Conservation (phyloP, 2,329 filamentous ascomycete species). For the Nannizzia gypsea region DNA sequence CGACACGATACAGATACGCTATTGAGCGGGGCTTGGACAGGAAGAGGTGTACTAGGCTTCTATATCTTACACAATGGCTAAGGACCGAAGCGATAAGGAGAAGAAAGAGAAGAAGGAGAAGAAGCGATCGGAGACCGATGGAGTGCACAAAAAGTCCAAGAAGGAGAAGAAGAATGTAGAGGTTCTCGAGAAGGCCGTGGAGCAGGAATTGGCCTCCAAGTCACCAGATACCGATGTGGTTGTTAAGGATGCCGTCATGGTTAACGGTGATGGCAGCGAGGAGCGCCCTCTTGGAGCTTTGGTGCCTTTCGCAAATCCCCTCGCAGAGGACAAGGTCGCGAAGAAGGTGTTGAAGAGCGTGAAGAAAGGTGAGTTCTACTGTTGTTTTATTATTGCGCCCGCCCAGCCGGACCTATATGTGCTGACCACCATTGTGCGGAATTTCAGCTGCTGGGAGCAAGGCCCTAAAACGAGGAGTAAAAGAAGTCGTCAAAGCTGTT, state of each 20-base stretch:
- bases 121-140: slow-evolving; percentile 34
- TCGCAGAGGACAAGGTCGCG: slow-evolving; percentile 40
- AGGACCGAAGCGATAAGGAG: slow-evolving; percentile 32
- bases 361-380: slow-evolving; percentile 36
- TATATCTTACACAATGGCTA: slow-evolving; percentile 29
- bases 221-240: slow-evolving; percentile 23
- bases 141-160: slow-evolving; percentile 38
- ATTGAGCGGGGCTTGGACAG: background rate
- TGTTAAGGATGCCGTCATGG: slow-evolving; percentile 17
- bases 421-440: slow-evolving; percentile 15
- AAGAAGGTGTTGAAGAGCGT: slow-evolving; percentile 43
- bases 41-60: background rate
- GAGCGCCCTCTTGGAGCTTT: slow-evolving; percentile 33
- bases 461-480: slow-evolving; percentile 92
- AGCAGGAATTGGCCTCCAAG: slow-evolving; percentile 29
- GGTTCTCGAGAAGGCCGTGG: slow-evolving; percentile 28
- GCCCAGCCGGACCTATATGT: background rate
- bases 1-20: background rate
- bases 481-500: slow-evolving; percentile 96
- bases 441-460: slow-evolving; percentile 78
- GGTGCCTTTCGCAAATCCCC: slow-evolving; percentile 40
- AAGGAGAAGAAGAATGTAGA: slow-evolving; percentile 35
- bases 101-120: slow-evolving; percentile 38
- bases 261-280: slow-evolving; percentile 18
- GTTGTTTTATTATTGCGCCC: background rate